phyloP scores from a whole-genome alignment of 1,139 yeast genomes.

The Williopsis jadinii region DNA sequence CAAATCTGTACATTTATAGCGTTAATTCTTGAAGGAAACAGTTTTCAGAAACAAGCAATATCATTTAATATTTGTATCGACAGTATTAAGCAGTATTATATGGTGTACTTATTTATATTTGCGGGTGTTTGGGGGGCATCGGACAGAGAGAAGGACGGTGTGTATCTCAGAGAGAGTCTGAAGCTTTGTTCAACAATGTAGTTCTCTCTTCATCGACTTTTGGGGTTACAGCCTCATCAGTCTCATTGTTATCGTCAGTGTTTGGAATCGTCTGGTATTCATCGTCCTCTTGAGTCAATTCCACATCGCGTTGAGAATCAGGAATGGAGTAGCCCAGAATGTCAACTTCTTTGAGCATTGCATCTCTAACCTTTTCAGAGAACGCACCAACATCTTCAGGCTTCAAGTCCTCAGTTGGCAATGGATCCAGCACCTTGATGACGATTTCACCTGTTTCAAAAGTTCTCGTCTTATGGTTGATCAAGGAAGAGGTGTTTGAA shows the following conservation, averaged over 20 bases:
- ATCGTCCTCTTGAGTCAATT: constrained; percentile 2
- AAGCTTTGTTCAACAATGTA: constrained; percentile 17
- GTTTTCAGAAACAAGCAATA: too few species aligned
- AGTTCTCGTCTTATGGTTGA: constrained; percentile 47
- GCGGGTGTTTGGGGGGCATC: background rate
- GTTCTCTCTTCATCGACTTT: constrained; percentile 16
- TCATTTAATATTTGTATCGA: too few species aligned
- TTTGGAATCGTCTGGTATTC: constrained; percentile 19
- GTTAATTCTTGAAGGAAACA: too few species aligned
- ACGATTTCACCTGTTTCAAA: constrained; percentile 63
- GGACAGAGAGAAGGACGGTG: constrained; percentile 1
- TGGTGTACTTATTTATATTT: too few species aligned
- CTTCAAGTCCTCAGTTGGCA: constrained; percentile 50
- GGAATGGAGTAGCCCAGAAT: constrained; percentile 37
- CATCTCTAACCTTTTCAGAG: constrained; percentile 32
- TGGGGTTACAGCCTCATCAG: constrained; percentile 7
- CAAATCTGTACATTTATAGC: too few species aligned
- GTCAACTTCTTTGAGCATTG: constrained; percentile 33
- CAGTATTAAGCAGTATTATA: too few species aligned
- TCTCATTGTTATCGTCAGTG: constrained; percentile 4
- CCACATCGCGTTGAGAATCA: constrained; percentile 4
- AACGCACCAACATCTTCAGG: constrained; percentile 51
- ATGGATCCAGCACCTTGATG: constrained; percentile 62
- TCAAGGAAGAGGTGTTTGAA: constrained; percentile 72
- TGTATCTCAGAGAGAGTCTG: constrained; percentile 3